These are phyloP conservation scores for Skeletonema grethae DNA, from an alignment of 108 stramenopile genomes.

Conservation along the genomic window DNA sequence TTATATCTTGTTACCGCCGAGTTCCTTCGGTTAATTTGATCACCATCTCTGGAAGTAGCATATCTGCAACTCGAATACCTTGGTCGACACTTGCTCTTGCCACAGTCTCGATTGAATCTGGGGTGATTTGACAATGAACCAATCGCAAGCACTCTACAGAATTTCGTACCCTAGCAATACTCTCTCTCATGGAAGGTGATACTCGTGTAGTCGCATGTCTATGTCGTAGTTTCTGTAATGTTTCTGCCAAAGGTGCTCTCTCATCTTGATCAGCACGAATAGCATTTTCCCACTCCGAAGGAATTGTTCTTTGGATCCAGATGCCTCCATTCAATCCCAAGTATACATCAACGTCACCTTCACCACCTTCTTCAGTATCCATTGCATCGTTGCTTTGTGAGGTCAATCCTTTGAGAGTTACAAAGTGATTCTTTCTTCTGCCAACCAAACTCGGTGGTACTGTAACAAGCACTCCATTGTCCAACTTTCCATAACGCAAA, in stretches of 20 bases:
- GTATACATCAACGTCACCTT: conserved; percentile 62
- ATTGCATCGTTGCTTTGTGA: conserved; percentile 21
- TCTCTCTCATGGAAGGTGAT: conserved; percentile 53
- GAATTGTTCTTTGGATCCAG: conserved; percentile 85
- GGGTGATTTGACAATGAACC: conserved; percentile 68
- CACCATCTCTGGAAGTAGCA: conserved; percentile 70
- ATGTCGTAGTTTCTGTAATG: conserved; percentile 71
- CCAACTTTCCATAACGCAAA: conserved; percentile 91
- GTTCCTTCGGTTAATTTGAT: conserved; percentile 61
- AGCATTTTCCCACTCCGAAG: conserved; percentile 46
- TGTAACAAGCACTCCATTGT: conserved; percentile 84
- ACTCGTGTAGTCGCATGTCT: conserved; percentile 70
- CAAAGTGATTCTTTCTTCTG: conserved; percentile 79
- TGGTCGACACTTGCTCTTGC: conserved; percentile 54
- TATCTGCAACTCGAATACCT: conserved; percentile 49
- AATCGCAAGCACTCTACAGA: conserved; percentile 69
- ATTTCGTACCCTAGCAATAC: conserved; percentile 73
- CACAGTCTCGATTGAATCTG: conserved; percentile 66
- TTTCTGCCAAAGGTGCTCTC: conserved; percentile 67
- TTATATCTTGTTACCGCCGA: conserved; percentile 5
- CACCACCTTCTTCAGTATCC: conserved; percentile 51
- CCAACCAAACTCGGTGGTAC: conserved; percentile 85
- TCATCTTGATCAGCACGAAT: conserved; percentile 44
- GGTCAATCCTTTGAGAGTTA: conserved; percentile 33
- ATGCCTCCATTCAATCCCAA: conserved; percentile 83